Evolutionary conservation across 495 filamentous ascomycete genomes (phyloP), one percentile per base, ranked within the genome.

Genomic region (Stereocaulon alpinum): DNA sequence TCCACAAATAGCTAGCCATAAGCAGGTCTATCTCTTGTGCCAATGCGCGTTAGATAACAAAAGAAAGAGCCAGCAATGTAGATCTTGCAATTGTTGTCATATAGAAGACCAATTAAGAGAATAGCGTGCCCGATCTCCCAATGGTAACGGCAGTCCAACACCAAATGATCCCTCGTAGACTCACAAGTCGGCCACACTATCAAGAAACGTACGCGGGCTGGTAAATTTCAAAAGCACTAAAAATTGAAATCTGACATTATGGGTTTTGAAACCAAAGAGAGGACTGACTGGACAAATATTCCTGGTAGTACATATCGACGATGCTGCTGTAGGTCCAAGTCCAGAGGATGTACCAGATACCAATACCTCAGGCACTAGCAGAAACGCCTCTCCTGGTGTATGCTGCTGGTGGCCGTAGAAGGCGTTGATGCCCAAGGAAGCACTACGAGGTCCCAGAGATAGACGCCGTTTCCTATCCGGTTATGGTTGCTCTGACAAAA

Each of bases 281-380:
- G 49, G 54, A 77, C 83, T 72, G 78, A 86, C 83, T 83, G 58
- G 80, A 79, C 66, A 86, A 77, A 70, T 86, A 86, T 68, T 82
- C 81, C 61, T 83, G 79, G 72, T 86, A 86, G 71, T 83, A 86
- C 83, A 59, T 59, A 59, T 50, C 49, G 47, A 41, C 49, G 49
- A 52, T 44, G 27, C 18, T 44, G 29, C 83, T 84, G 66, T 62
- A 55, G 37, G 48, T 34, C 57, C 37, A 52, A 57, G 58, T 29
- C n/a, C 37, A 34, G 50, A 59, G 45, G 42, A 49, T 43, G 45
- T 56, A 42, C 51, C 14, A 40, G 41, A 57, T 34, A 55, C 50
- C 42, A 60, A 55, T 44, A 44, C 29, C 40, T 48, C 32, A 40
- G 49, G 24, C 27, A 55, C 56, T 58, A 63, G 45, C 53, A 56